Conservation (phyloP, 345 rosid genomes). For the Linum trigynum region DNA sequence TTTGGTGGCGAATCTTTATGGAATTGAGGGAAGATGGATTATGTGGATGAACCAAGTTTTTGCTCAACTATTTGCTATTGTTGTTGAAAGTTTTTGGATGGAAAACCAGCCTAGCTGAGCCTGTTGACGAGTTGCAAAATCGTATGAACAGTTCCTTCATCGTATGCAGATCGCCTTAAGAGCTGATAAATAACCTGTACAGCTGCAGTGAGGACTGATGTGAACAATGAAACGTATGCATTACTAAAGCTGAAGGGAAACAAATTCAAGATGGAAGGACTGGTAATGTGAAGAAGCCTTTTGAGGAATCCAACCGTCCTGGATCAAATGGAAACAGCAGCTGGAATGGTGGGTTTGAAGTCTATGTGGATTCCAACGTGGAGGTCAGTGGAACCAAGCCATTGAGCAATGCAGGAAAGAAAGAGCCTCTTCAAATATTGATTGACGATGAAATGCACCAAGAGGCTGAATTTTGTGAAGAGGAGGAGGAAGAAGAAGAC, state of each 20-base stretch:
- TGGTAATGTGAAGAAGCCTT: conserved; percentile 13
- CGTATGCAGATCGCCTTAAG: conserved; percentile 59
- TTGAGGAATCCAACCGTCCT: conserved; percentile 15
- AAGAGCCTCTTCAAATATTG: conserved; percentile 42
- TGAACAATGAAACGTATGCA: conserved; percentile 22
- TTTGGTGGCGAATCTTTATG: neutral
- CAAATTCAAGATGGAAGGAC: conserved; percentile 12
- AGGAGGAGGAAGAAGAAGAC: conserved; percentile 18
- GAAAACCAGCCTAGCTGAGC: conserved; percentile 71
- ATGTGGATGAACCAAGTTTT: conserved; percentile 62
- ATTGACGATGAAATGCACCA: conserved; percentile 47
- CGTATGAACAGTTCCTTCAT: conserved; percentile 68
- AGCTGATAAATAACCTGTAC: conserved; percentile 22
- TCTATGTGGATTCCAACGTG: conserved; percentile 45
- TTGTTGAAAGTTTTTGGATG: conserved; percentile 5
- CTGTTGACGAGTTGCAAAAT: conserved; percentile 70
- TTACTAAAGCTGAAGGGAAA: conserved; percentile 8
- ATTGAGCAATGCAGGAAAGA: conserved; percentile 19
- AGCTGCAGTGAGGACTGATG: conserved; percentile 17
- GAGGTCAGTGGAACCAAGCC: conserved; percentile 15
- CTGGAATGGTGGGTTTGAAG: conserved; percentile 32
- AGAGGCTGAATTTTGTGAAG: conserved; percentile 24
- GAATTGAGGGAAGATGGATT: conserved; percentile 68
- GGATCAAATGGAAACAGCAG: conserved; percentile 26
- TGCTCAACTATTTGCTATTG: neutral